Evolutionary conservation across 2,329 filamentous ascomycete species (phyloP).

Genomic region (Beauveria varroae): DNA sequence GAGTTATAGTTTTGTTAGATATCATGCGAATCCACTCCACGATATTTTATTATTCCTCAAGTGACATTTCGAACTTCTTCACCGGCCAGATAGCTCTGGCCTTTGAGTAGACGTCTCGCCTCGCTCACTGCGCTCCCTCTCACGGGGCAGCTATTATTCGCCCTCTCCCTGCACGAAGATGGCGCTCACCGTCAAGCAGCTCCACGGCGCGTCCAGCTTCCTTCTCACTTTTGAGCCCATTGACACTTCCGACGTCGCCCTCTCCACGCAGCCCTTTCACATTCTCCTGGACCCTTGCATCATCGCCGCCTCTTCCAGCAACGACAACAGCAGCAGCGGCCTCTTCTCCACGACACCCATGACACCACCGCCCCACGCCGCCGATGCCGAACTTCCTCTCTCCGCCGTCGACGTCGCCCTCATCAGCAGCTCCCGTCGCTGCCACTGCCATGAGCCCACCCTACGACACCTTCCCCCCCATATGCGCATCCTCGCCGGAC

Average conservation of each 20-base stretch:
- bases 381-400: slow-evolving; percentile 20
- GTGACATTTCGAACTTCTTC: neutral
- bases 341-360: slow-evolving; percentile 44
- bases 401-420: slow-evolving; percentile 38
- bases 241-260: slow-evolving; percentile 17
- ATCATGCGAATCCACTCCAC: neutral
- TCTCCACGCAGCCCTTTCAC: slow-evolving; percentile 43
- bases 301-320: slow-evolving; percentile 47
- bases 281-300: slow-evolving; percentile 70
- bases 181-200: slow-evolving; percentile 55
- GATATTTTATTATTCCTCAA: no score
- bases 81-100: neutral
- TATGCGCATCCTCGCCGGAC: slow-evolving; percentile 59
- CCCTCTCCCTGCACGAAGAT: slow-evolving; percentile 29
- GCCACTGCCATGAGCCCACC: slow-evolving; percentile 65
- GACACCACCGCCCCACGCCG: no score
- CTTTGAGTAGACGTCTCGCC: neutral
- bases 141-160: neutral
- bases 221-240: slow-evolving; percentile 54
- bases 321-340: slow-evolving; percentile 51
- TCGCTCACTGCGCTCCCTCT: no score
- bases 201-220: slow-evolving; percentile 60
- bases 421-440: slow-evolving; percentile 42
- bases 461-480: slow-evolving; percentile 53
- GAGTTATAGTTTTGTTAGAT: neutral